Conservation (phyloP, 768 basidiomycete genomes). For the Pisolithus microcarpus region DNA sequence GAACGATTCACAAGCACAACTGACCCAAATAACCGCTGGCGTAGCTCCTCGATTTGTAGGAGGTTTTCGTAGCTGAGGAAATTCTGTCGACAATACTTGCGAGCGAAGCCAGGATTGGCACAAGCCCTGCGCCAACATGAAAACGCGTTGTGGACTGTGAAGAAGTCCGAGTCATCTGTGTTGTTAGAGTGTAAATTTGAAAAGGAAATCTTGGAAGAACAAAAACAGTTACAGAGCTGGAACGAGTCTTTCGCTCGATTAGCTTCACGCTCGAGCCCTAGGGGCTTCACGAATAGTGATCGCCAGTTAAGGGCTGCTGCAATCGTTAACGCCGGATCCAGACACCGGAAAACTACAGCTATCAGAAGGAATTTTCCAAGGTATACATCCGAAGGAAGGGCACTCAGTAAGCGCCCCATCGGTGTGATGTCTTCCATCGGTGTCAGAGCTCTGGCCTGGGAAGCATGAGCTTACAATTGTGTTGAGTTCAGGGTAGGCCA, state of each 20-base stretch:
- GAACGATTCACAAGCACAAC: slow-evolving; percentile 7
- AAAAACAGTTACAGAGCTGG: slow-evolving; percentile 49
- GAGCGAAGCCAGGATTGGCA: slow-evolving; percentile 50
- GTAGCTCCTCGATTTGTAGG: slow-evolving; percentile 92
- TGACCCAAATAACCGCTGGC: slow-evolving; percentile 80
- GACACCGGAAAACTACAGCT: slow-evolving; percentile 77
- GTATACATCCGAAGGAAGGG: slow-evolving; percentile 92
- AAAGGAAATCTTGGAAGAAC: background rate
- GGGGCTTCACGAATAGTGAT: slow-evolving; percentile 84
- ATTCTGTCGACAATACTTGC: slow-evolving; percentile 73
- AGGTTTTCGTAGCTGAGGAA: slow-evolving; percentile 89
- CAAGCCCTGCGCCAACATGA: slow-evolving; percentile 77
- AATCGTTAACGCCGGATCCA: slow-evolving; percentile 96
- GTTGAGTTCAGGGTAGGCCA: background rate
- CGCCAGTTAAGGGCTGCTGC: slow-evolving; percentile 90
- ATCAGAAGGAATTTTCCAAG: slow-evolving; percentile 88
- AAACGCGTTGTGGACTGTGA: slow-evolving; percentile 90
- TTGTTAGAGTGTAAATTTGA: background rate
- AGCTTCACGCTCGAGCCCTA: slow-evolving; percentile 83
- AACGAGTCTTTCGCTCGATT: slow-evolving; percentile 78
- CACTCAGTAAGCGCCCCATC: slow-evolving; percentile 84
- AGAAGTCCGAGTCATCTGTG: slow-evolving; percentile 88
- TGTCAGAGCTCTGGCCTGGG: slow-evolving; percentile 80
- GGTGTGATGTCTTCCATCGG: slow-evolving; percentile 85
- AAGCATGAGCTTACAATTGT: slow-evolving; percentile 1